Base-by-base conservation (phyloP, 306 rosid genomes). In the Acacia crassicarpa region DNA sequence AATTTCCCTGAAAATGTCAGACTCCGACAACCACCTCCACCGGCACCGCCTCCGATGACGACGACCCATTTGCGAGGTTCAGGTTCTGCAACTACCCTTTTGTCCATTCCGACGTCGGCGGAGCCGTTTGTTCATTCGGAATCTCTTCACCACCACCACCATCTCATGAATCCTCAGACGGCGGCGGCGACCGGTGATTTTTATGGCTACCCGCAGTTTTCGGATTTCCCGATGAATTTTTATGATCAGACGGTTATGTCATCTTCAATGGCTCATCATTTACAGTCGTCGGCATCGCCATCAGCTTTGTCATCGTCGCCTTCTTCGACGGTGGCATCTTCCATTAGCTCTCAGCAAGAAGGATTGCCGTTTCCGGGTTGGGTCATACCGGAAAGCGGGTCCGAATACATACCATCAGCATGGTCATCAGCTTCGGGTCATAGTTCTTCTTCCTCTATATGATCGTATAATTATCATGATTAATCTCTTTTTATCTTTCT, bases 1-100 rank as follows among this genome's bases (percentile, higher is more conserved):
- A 91, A 91, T 59, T 91, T 91, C 81, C 94, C 94, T 0, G 92
- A 91, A 70, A 89, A 89, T 33, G 94, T 91, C 49, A 80, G 84
- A 0, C 91, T 91, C 54, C 91, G 91, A 0, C 61, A 69, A 17
- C 86, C 61, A 2, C 13, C 80, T 12, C 17, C 75, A 41, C 61
- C 11, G 4, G 9, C 8, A 3, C 13, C 6, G 30, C 54, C 66
- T 46, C 68, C 61, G 8, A 62, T 45, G 12, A 3, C 53, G n/a
- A 67, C 53, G 10, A 77, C 80, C 63, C 87, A 77, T 12, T 77
- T 75, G 72, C 41, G 41, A 46, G 11, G 22, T 65, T 48, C 80
- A 1, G 74, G 30, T 68, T 30, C 91, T 75, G 8, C 54, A 0
- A 61, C 38, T 67, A 59, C 91, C 80, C 85, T 82, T 41, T 78